These are phyloP conservation scores for Centella asiatica DNA, from an alignment of 129 eudicot species.

Conservation along the genomic window DNA sequence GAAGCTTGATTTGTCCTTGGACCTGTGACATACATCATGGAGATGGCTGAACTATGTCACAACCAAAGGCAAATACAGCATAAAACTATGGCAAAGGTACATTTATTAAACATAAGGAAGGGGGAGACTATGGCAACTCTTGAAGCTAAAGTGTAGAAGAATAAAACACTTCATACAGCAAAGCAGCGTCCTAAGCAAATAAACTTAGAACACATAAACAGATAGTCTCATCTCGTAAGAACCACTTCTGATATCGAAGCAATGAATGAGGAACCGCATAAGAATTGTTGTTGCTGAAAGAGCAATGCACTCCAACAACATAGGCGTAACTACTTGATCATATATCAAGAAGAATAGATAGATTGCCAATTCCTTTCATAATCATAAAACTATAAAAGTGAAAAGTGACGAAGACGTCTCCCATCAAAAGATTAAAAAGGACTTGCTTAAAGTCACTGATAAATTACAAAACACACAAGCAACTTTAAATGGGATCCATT, in stretches of 20 bases:
- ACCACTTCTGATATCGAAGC: background rate
- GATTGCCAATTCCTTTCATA: too few relatives aligned
- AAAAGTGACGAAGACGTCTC: too few relatives aligned
- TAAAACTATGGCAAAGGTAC: background rate
- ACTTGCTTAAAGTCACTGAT: too few relatives aligned
- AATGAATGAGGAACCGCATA: background rate
- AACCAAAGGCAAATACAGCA: background rate
- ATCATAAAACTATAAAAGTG: too few relatives aligned
- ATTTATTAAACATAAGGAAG: background rate
- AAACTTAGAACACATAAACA: background rate
- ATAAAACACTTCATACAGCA: background rate
- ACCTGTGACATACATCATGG: conserved; percentile 42
- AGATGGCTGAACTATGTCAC: conserved; percentile 11
- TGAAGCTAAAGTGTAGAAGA: background rate
- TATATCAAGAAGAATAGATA: too few relatives aligned
- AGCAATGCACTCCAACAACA: background rate
- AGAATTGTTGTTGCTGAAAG: background rate
- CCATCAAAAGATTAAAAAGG: too few relatives aligned
- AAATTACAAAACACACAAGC: background rate
- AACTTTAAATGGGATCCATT: background rate
- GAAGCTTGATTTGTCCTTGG: conserved; percentile 87
- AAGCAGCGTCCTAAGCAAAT: background rate
- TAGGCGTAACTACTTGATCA: too few relatives aligned
- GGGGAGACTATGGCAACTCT: background rate
- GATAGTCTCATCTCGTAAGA: background rate